Base-by-base conservation (phyloP, 179 eudicot species). In the Corrigiola litoralis region DNA sequence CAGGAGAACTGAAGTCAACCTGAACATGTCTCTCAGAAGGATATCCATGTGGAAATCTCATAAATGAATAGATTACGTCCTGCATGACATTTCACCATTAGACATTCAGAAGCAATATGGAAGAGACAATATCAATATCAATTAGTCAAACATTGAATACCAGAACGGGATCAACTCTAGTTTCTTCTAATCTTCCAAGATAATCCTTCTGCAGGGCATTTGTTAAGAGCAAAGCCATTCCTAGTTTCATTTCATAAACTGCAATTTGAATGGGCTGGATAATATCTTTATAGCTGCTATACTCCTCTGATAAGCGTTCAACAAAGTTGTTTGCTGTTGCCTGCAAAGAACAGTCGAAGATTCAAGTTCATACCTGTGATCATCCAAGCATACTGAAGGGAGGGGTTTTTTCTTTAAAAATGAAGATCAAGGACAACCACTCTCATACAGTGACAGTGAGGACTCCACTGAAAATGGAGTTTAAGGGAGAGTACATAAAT, bases 211-310 rank as follows among this genome's bases (percentile, higher is more conserved):
- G 79, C 65, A 83, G 52, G 24, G 75, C 68, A 80, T 74, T 78
- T 51, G 92, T 79, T 27, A 78, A 63, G 62, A 85, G 74, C 73
- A 95, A 71, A 28, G 97, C 80, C 63, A 91, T 56, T 23, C 99
- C 99, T 52, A 95, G 57, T 71, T 91, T 95, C 84, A 95, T 87
- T 73, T 95, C 99, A 64, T 85, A 95, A 34, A 95, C 55, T 61
- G 99, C 96, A 76, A 88, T 86, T 71, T 85, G 95, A 68, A 95
- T 81, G 14, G 99, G 99, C 75, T 91, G 94, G 67, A 83, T 71
- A 42, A 95, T 74, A 79, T 95, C 99, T 27, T 49, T 60, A 64
- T 86, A 91, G 25, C 77, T 80, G 16, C 79, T 52, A 66, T 83
- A 91, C 72, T 84, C 97, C 54, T 67, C 78, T 10, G 97, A 85